Evolutionary conservation across 805 yeast species (phyloP).

Genomic region (Candida nanaspora): DNA sequence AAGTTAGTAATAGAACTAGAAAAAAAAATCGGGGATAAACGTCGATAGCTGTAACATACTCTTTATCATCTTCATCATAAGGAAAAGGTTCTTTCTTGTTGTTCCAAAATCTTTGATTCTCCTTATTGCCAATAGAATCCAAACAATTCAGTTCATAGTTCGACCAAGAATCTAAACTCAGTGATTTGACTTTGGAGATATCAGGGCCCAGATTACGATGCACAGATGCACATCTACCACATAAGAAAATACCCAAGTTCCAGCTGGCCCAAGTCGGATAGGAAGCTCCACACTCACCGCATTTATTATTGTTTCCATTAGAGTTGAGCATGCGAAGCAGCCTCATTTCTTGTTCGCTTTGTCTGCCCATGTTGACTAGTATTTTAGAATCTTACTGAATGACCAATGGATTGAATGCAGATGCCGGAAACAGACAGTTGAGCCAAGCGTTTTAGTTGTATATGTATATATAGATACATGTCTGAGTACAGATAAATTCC

Average conservation of each 20-base stretch:
- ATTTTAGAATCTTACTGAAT: too few relatives aligned
- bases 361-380: not conserved
- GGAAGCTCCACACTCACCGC: constrained; percentile 70
- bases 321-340: constrained; percentile 54
- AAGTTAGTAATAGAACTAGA: not conserved
- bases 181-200: constrained; percentile 59
- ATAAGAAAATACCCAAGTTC: constrained; percentile 61
- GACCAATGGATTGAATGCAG: too few relatives aligned
- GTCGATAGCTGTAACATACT: constrained; percentile 2
- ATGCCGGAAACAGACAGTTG: too few relatives aligned
- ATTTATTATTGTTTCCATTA: constrained; percentile 54
- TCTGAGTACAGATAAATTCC: not conserved
- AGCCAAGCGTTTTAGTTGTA: too few relatives aligned
- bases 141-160: constrained; percentile 41
- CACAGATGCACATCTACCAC: constrained; percentile 80
- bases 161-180: constrained; percentile 69
- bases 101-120: constrained; percentile 59
- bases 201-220: constrained; percentile 62
- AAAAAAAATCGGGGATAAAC: not conserved
- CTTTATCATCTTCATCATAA: constrained; percentile 63
- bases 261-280: constrained; percentile 54
- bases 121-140: constrained; percentile 51
- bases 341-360: constrained; percentile 20
- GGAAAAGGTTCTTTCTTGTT: constrained; percentile 64
- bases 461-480: not conserved